These are phyloP conservation scores for Aphelidium insulamus DNA, from an alignment of 371 early-diverging fungal species.

Conservation along the genomic window DNA sequence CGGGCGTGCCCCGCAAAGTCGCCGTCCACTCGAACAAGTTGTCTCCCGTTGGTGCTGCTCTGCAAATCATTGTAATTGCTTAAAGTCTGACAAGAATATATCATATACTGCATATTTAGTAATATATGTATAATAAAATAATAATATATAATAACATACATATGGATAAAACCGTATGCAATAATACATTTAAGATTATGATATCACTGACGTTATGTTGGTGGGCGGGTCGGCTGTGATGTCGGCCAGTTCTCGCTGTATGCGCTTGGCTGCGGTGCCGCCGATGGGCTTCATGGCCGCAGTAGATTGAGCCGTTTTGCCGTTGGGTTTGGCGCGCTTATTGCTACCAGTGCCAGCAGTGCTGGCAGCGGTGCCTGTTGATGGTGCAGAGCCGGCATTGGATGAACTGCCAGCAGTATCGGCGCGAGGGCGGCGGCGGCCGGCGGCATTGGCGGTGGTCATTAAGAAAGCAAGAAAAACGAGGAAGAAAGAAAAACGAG, in stretches of 20 bases:
- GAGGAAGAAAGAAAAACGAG: neutral
- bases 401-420: neutral
- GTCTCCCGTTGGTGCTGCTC: constrained; percentile 88
- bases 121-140: neutral
- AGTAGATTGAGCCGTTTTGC: neutral
- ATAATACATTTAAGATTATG: neutral
- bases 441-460: neutral
- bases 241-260: constrained; percentile 53
- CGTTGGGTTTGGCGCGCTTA: neutral
- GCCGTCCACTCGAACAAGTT: constrained; percentile 89
- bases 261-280: neutral
- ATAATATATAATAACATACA: neutral
- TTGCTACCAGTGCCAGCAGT: constrained; percentile 2
- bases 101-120: neutral
- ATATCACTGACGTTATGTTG: constrained; percentile 46
- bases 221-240: constrained; percentile 83
- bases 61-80: constrained; percentile 1
- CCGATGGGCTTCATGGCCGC: neutral
- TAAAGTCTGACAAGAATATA: constrained; percentile 3
- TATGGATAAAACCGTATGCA: neutral
- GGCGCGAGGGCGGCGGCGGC: too few species aligned
- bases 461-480: neutral
- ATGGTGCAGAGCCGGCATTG: neutral
- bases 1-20: constrained; percentile 76
- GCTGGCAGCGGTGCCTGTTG: constrained; percentile 2